Conservation (phyloP, 202 grass and related monocot species). For the Zizania palustris region DNA sequence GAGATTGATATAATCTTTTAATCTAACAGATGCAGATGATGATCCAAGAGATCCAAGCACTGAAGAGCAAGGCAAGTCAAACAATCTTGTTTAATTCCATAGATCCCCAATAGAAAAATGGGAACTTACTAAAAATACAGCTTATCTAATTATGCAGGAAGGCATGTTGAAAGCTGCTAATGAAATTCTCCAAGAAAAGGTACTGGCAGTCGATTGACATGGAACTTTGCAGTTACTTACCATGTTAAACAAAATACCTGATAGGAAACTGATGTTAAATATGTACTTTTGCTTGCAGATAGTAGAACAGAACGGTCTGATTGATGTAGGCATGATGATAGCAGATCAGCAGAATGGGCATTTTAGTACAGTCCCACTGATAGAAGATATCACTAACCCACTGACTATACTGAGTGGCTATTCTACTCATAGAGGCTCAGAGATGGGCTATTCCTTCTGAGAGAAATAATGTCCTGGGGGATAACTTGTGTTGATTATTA, state of each 20-base stretch:
- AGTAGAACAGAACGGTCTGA: constrained; percentile 70
- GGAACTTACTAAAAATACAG: constrained; percentile 32
- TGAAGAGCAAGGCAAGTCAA: constrained; percentile 83
- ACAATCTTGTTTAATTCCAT: background rate
- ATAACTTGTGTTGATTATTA: constrained; percentile 45
- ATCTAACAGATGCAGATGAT: constrained; percentile 88
- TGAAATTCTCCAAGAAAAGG: constrained; percentile 85
- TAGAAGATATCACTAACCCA: constrained; percentile 77
- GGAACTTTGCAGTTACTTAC: constrained; percentile 30
- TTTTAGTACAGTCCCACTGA: constrained; percentile 78
- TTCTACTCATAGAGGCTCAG: constrained; percentile 80
- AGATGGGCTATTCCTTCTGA: constrained; percentile 85
- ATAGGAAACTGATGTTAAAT: background rate
- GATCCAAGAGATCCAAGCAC: constrained; percentile 94
- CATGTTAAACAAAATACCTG: background rate
- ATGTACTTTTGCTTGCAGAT: constrained; percentile 64
- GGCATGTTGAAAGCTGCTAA: constrained; percentile 83
- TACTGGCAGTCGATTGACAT: constrained; percentile 18
- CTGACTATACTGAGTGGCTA: constrained; percentile 84
- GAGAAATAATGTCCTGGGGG: constrained; percentile 54
- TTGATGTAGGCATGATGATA: constrained; percentile 57
- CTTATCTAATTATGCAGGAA: constrained; percentile 54
- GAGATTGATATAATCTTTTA: constrained; percentile 24
- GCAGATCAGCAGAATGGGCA: constrained; percentile 81
- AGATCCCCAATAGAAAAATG: constrained; percentile 7